Percentiles rank a stretch among this genome's conserved stretches.
Evolutionary conservation across 2,329 filamentous ascomycete genomes (phyloP).

Genomic region (Ceratocystis papillata): DNA sequence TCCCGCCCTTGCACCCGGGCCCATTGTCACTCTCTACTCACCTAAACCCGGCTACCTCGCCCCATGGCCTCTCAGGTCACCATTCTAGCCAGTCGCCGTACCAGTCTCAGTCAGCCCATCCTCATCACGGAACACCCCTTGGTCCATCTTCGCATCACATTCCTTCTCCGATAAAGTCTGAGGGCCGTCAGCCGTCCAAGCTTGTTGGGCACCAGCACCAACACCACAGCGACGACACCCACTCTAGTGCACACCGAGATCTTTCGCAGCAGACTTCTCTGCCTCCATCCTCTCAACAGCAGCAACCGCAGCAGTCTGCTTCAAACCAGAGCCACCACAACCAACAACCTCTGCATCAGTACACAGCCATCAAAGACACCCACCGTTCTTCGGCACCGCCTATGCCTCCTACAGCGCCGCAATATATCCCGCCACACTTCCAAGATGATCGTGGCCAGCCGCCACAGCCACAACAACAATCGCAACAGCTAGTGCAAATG

Average conservation of each 20-base stretch:
- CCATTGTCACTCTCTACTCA: constrained; percentile 19
- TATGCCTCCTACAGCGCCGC: background rate
- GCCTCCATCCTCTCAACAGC: constrained; percentile 33
- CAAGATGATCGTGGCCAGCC: constrained; percentile 9
- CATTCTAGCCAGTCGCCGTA: constrained; percentile 23
- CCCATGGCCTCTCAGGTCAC: constrained; percentile 5
- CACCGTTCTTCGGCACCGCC: constrained; percentile 14
- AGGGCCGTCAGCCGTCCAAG: constrained; percentile 13
- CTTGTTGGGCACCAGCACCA: constrained; percentile 10
- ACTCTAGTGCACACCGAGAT: constrained; percentile 19
- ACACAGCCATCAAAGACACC: constrained; percentile 25
- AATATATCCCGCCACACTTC: background rate
- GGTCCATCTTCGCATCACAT: constrained; percentile 5
- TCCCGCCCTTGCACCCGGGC: background rate
- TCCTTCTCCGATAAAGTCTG: constrained; percentile 12
- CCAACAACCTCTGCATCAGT: constrained; percentile 24
- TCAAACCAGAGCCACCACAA: background rate
- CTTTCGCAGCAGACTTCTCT: constrained; percentile 31
- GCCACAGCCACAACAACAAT: background rate
- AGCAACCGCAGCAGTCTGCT: constrained; percentile 28
- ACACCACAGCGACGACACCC: constrained; percentile 14
- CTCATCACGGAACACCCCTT: constrained; percentile 28
- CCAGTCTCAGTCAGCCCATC: constrained; percentile 28
- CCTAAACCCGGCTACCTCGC: constrained; percentile 1
- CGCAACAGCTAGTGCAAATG: background rate